These are phyloP conservation scores for Microbotryum saponariae DNA, from an alignment of 1,284 basidiomycete genomes.

Conservation along the genomic window DNA sequence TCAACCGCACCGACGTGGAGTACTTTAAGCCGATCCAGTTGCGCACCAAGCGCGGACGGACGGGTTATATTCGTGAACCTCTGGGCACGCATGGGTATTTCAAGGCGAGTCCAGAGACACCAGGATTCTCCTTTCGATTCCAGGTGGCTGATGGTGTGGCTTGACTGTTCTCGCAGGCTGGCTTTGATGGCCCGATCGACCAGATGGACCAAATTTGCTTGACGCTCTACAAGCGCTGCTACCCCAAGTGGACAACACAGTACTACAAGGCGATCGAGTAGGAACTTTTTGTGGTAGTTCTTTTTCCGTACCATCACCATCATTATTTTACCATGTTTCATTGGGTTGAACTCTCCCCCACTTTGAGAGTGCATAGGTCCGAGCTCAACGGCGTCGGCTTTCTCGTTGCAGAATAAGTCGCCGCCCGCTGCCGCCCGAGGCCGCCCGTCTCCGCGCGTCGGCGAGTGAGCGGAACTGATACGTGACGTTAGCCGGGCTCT, in stretches of 20 bases:
- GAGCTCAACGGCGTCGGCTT: too few species aligned
- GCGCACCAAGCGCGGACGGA: constrained; percentile 83
- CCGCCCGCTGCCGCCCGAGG: too few species aligned
- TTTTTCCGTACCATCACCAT: too few species aligned
- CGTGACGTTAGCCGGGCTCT: too few species aligned
- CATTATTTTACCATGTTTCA: too few species aligned
- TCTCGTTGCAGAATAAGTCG: too few species aligned
- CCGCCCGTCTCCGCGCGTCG: too few species aligned
- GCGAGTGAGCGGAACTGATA: too few species aligned
- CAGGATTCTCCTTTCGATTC: too few species aligned
- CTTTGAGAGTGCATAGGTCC: too few species aligned
- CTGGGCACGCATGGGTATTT: constrained; percentile 98
- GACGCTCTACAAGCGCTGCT: constrained; percentile 42
- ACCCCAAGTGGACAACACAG: constrained; percentile 39
- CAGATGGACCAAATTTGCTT: constrained; percentile 61
- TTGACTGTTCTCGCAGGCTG: constrained; percentile 15
- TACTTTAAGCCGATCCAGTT: constrained; percentile 93
- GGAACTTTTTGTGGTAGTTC: not conserved
- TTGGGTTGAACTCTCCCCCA: too few species aligned
- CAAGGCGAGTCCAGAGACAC: constrained; percentile 51
- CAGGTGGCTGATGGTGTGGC: not conserved
- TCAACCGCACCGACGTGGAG: constrained; percentile 78
- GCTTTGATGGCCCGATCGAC: constrained; percentile 88
- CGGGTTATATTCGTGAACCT: constrained; percentile 81
- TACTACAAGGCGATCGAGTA: too few species aligned